Conservation (phyloP, 2,329 filamentous ascomycete genomes). For the Stagonosporopsis vannaccii region DNA sequence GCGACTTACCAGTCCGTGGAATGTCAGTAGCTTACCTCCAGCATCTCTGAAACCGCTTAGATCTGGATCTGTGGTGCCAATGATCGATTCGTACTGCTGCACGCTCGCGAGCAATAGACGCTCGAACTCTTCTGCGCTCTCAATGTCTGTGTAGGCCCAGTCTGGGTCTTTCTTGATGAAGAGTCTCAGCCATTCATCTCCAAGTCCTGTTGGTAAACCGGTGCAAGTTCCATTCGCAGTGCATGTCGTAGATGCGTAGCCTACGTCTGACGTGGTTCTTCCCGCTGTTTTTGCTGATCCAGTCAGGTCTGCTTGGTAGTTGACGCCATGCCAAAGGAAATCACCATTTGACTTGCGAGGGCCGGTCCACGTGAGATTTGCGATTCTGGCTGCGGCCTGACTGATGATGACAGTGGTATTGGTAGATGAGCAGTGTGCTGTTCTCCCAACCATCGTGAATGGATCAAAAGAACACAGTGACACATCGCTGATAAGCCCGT, state of each 20-base stretch:
- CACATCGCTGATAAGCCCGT: conserved; percentile 45
- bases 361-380: conserved; percentile 24
- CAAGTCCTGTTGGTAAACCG: conserved; percentile 16
- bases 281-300: not conserved
- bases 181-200: conserved; percentile 21
- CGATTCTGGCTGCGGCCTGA: conserved; percentile 18
- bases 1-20: conserved; percentile 24
- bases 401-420: conserved; percentile 7
- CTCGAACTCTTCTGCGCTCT: conserved; percentile 8
- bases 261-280: conserved; percentile 4
- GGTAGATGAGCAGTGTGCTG: conserved; percentile 12
- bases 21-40: conserved; percentile 34
- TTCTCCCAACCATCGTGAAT: conserved; percentile 15
- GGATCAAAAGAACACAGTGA: conserved; percentile 16
- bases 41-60: conserved; percentile 21
- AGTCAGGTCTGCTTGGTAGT: conserved; percentile 16
- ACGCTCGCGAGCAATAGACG: conserved; percentile 14
- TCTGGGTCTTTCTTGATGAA: conserved; percentile 22
- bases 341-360: conserved; percentile 16
- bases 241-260: conserved; percentile 19
- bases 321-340: conserved; percentile 24
- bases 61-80: conserved; percentile 20
- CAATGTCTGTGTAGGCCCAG: conserved; percentile 16
- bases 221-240: conserved; percentile 17
- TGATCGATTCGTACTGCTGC: conserved; percentile 21